phyloP scores from a whole-genome alignment of 202 grass and related monocot species.

The Digitaria exilis region DNA sequence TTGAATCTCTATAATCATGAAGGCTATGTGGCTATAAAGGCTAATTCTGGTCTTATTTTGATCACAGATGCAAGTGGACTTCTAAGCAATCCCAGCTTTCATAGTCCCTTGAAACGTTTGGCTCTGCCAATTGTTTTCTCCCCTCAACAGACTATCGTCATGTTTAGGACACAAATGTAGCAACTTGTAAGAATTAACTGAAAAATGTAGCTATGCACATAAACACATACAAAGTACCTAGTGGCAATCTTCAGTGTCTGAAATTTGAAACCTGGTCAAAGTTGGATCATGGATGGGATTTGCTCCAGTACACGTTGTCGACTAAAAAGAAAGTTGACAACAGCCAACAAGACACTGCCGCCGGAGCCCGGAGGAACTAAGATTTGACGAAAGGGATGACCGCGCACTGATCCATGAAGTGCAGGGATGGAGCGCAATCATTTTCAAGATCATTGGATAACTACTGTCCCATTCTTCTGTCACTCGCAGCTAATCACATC shows the following conservation, averaged over 20 bases:
- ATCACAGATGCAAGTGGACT: not conserved
- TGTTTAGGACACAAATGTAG: not conserved
- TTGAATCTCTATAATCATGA: not conserved
- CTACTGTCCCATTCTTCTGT: slow-evolving; percentile 6
- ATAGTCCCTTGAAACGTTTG: not conserved
- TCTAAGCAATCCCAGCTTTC: not conserved
- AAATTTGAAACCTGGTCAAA: slow-evolving; percentile 7
- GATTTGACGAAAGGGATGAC: not conserved
- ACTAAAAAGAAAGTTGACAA: not conserved
- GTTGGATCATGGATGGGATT: slow-evolving; percentile 6
- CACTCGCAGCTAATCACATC: slow-evolving; percentile 4
- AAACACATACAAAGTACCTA: too few species aligned
- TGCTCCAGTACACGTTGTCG: slow-evolving; percentile 10
- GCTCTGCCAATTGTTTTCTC: not conserved
- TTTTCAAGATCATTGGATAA: not conserved
- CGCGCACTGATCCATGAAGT: not conserved
- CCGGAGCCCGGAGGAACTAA: not conserved
- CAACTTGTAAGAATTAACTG: not conserved
- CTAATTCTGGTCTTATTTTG: slow-evolving; percentile 18
- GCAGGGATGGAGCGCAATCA: slow-evolving; percentile 11
- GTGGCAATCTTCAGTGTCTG: not conserved
- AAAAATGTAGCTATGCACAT: not conserved
- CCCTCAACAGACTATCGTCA: not conserved
- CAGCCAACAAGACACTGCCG: not conserved
- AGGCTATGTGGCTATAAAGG: not conserved